Evolutionary conservation across 2,329 filamentous ascomycete genomes (phyloP).

Genomic region (Stagonosporopsis rhizophila): DNA sequence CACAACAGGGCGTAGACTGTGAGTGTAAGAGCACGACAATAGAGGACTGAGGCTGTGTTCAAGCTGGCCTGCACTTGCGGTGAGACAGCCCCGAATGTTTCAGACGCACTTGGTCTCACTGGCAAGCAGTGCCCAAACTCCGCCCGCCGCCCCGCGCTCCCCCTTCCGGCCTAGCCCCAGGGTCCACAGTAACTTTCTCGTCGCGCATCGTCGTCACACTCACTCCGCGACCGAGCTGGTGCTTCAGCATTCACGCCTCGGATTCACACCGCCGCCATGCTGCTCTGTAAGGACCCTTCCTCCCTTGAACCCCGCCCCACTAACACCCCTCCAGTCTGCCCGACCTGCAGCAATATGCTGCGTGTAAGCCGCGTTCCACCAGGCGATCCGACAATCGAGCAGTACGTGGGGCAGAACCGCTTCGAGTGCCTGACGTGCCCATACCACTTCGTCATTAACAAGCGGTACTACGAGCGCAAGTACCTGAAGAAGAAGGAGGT

Average conservation of each 20-base stretch:
- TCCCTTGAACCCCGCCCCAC: background rate
- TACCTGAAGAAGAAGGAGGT: slow-evolving; percentile 82
- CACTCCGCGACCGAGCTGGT: background rate
- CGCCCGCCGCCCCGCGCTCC: slow-evolving; percentile 34
- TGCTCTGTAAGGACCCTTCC: slow-evolving; percentile 65
- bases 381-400: slow-evolving; percentile 48
- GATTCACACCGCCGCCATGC: slow-evolving; percentile 56
- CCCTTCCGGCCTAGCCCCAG: slow-evolving; percentile 26
- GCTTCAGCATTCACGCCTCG: too few relatives aligned
- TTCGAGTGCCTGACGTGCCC: slow-evolving; percentile 96
- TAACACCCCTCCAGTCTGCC: slow-evolving; percentile 66
- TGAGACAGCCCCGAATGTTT: slow-evolving; percentile 12
- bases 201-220: background rate
- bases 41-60: background rate
- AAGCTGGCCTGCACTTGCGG: slow-evolving; percentile 1
- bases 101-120: slow-evolving; percentile 1
- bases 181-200: slow-evolving; percentile 41
- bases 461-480: slow-evolving; percentile 82
- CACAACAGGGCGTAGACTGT: background rate
- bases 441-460: slow-evolving; percentile 83
- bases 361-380: slow-evolving; percentile 66
- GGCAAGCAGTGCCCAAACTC: background rate
- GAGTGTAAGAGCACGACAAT: background rate
- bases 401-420: slow-evolving; percentile 67
- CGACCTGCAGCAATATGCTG: slow-evolving; percentile 82